Conservation (phyloP, 805 yeast genomes). For the Phaffomyces thermotolerans region DNA sequence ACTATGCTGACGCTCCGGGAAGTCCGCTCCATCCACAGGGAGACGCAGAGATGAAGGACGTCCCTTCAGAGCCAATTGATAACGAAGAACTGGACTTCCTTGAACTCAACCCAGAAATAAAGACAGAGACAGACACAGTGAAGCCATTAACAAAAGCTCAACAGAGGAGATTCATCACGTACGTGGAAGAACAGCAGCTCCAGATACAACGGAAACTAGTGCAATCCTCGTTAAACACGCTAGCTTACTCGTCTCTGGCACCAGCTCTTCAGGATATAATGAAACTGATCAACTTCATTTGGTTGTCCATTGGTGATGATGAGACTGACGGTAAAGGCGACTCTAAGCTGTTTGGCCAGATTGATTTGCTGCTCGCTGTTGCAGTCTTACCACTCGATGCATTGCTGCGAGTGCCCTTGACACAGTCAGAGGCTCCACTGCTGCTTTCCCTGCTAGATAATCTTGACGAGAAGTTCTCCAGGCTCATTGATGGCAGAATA, state of each 20-base stretch:
- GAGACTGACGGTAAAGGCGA: background rate
- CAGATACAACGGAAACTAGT: constrained; percentile 48
- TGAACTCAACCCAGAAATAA: constrained; percentile 21
- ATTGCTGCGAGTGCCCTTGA: constrained; percentile 35
- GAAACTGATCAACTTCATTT: constrained; percentile 45
- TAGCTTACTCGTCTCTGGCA: constrained; percentile 24
- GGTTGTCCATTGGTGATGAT: constrained; percentile 48
- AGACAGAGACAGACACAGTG: constrained; percentile 3
- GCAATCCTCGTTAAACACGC: constrained; percentile 31
- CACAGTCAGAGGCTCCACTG: constrained; percentile 24
- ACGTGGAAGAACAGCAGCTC: constrained; percentile 48
- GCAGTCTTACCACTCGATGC: constrained; percentile 66
- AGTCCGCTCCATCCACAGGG: constrained; percentile 22
- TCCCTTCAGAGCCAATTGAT: constrained; percentile 7
- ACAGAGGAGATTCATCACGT: constrained; percentile 47
- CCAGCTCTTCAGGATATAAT: constrained; percentile 40
- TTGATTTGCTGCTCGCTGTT: constrained; percentile 51
- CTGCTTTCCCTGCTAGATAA: constrained; percentile 32
- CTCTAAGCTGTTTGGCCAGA: constrained; percentile 43
- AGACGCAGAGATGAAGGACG: constrained; percentile 13
- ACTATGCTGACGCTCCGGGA: constrained; percentile 17
- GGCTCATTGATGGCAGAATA: constrained; percentile 29
- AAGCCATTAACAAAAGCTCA: constrained; percentile 36
- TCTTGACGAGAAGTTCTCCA: constrained; percentile 35
- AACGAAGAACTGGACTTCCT: constrained; percentile 18